Percentiles rank a stretch among this genome's conserved stretches.
Conservation (phyloP, 768 basidiomycete genomes). For the Leccinum uliginosum region DNA sequence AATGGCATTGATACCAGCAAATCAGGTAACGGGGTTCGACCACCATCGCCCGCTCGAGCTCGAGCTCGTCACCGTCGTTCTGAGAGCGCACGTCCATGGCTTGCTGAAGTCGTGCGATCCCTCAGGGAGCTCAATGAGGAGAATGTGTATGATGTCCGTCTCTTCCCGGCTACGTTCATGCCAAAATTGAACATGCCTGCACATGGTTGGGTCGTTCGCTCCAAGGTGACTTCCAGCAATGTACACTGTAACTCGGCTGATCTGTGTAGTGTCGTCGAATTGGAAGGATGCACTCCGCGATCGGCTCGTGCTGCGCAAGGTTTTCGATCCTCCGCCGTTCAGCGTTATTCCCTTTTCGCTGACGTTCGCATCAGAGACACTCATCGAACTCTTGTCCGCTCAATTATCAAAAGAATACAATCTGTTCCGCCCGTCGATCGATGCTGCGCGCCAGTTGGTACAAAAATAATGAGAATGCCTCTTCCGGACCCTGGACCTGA, state of each 20-base stretch:
- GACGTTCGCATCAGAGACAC: constrained; percentile 14
- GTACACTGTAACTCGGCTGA: constrained; percentile 2
- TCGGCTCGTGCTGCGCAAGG: constrained; percentile 58
- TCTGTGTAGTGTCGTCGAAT: constrained; percentile 34
- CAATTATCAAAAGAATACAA: constrained; percentile 25
- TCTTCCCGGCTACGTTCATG: constrained; percentile 48
- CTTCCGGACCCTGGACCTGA: constrained; percentile 34
- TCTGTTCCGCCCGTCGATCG: constrained; percentile 15
- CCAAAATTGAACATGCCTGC: constrained; percentile 57
- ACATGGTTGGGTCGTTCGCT: constrained; percentile 51
- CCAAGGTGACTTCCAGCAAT: constrained; percentile 32
- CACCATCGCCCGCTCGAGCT: constrained; percentile 54
- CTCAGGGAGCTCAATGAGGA: constrained; percentile 70
- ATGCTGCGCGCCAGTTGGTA: constrained; percentile 15
- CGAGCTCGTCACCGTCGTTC: constrained; percentile 59
- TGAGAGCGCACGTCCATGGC: constrained; percentile 63
- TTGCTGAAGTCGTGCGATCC: constrained; percentile 79
- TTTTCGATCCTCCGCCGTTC: constrained; percentile 17
- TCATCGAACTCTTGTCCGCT: constrained; percentile 24
- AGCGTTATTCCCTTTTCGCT: background rate
- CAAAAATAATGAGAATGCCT: constrained; percentile 22
- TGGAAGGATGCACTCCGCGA: constrained; percentile 51
- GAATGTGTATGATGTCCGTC: constrained; percentile 70
- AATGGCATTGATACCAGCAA: constrained; percentile 61
- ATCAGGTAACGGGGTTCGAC: constrained; percentile 30